These are phyloP conservation scores for Aspergillus fischeri DNA, from an alignment of 2,329 filamentous ascomycete species.

Conservation along the genomic window DNA sequence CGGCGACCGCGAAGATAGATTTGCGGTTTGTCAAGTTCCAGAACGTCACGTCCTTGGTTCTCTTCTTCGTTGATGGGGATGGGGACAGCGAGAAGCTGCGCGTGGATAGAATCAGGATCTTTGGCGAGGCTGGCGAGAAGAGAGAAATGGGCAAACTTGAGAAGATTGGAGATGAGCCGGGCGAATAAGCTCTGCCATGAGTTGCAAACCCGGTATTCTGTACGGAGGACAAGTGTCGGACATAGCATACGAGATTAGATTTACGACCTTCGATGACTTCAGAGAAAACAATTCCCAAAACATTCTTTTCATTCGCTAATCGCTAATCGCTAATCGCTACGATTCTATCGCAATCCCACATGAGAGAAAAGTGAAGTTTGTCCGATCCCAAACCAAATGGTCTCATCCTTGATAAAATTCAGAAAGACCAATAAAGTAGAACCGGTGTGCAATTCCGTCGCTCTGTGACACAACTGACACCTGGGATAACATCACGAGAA, in stretches of 20 bases:
- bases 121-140: slow-evolving; percentile 90
- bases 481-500: slow-evolving; percentile 51
- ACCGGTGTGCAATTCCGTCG: slow-evolving; percentile 71
- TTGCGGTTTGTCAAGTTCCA: slow-evolving; percentile 97
- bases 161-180: slow-evolving; percentile 78
- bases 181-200: slow-evolving; percentile 45
- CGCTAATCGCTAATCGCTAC: background rate
- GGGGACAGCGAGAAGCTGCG: slow-evolving; percentile 80
- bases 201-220: background rate
- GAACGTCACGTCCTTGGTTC: slow-evolving; percentile 76
- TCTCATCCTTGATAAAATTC: slow-evolving; percentile 41
- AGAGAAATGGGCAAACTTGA: slow-evolving; percentile 90
- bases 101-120: slow-evolving; percentile 57
- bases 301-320: background rate
- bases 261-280: background rate
- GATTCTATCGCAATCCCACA: background rate
- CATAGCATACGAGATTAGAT: background rate
- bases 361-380: slow-evolving; percentile 35
- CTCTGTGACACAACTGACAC: slow-evolving; percentile 80
- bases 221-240: background rate
- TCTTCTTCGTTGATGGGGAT: slow-evolving; percentile 87
- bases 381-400: slow-evolving; percentile 54
- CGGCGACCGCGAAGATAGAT: slow-evolving; percentile 67
- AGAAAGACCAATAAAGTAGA: slow-evolving; percentile 49
- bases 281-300: background rate